Base-by-base conservation (phyloP, 2,329 filamentous ascomycete genomes). In the Fusarium illudens region DNA sequence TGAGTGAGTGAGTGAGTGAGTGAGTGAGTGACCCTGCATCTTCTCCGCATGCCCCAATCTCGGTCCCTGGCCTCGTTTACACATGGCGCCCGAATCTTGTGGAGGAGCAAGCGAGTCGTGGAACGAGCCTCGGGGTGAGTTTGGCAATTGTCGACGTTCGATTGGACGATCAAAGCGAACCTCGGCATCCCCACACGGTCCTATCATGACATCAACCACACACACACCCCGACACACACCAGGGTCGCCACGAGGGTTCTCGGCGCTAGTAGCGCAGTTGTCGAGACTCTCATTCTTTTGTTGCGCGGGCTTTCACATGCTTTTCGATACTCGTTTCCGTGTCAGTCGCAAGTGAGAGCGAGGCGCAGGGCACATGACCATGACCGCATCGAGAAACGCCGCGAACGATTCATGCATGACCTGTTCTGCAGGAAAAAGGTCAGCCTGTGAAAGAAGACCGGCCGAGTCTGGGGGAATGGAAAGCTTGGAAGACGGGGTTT, bases 111-210 rank as follows among this genome's bases (percentile, higher is more conserved):
- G 34, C 49, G 55, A 57, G 58, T 65, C 55, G 58, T 51, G 59
- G 46, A 53, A 37, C 39, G 55, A 63, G 60, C 63, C 58, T 65
- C 65, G 65, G 68, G 61, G 61, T 46, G 57, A 37, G 30, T 54
- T 73, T 73, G 62, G 65, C 71, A 73, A 73, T 73, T 48, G 55
- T 73, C 19, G 32, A 17, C 25, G 42, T 71, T 44, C 59, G 67
- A 73, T 73, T 73, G 71, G 71, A 30, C 46, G 39, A 32, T 10
- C 27, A 32, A 17, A 4, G 36, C 30, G 61, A 64, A 46, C 67
- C 71, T 73, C 71, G 71, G 71, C 71, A 72, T 65, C 69, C 39
- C 67, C 71, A 73, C 62, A 69, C 20, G 9, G 46, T 37, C 46
- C 27, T 44, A 32, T 62, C 65, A 73, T 73, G 71, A 73, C 71